Percentiles rank a stretch among this genome's conserved stretches.
phyloP scores from a whole-genome alignment of 2,329 filamentous ascomycete species.

The Phaeosphaeriaceae sp. region DNA sequence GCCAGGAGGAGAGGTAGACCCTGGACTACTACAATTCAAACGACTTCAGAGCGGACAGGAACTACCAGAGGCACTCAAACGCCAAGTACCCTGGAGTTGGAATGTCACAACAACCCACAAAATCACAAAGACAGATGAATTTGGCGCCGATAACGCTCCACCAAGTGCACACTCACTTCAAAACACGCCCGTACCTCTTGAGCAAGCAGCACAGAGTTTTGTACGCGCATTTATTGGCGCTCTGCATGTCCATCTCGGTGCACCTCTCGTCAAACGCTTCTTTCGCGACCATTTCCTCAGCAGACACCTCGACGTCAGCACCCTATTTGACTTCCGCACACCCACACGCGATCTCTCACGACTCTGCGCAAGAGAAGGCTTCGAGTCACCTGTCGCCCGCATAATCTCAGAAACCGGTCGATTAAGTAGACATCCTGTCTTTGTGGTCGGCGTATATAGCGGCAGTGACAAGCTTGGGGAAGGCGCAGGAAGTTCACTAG shows the following conservation, averaged over 20 bases:
- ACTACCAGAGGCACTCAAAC: conserved; percentile 30
- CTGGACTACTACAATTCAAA: conserved; percentile 84
- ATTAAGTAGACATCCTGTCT: conserved; percentile 83
- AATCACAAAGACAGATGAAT: conserved; percentile 82
- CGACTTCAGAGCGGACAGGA: conserved; percentile 45
- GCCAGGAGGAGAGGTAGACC: conserved; percentile 89
- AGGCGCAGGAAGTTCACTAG: conserved; percentile 78
- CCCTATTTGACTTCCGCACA: conserved; percentile 82
- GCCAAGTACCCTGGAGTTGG: conserved; percentile 44
- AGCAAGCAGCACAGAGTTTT: conserved; percentile 73
- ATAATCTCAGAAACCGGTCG: conserved; percentile 92
- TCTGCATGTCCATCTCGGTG: conserved; percentile 83
- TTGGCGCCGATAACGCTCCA: conserved; percentile 68
- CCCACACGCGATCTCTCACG: conserved; percentile 83
- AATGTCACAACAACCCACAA: conserved; percentile 64
- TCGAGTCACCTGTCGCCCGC: conserved; percentile 84
- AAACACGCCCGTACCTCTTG: conserved; percentile 47
- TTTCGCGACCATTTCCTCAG: conserved; percentile 83
- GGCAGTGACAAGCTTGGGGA: conserved; percentile 91
- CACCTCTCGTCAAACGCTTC: conserved; percentile 79
- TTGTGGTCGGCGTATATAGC: conserved; percentile 91
- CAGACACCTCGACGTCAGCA: conserved; percentile 75
- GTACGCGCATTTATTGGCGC: conserved; percentile 84
- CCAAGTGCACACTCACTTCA: conserved; percentile 30
- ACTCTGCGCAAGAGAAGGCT: conserved; percentile 87